Evolutionary conservation across 768 basidiomycete genomes (phyloP), one percentile per base, ranked within the genome.

Genomic region (Arthromyces matolae): DNA sequence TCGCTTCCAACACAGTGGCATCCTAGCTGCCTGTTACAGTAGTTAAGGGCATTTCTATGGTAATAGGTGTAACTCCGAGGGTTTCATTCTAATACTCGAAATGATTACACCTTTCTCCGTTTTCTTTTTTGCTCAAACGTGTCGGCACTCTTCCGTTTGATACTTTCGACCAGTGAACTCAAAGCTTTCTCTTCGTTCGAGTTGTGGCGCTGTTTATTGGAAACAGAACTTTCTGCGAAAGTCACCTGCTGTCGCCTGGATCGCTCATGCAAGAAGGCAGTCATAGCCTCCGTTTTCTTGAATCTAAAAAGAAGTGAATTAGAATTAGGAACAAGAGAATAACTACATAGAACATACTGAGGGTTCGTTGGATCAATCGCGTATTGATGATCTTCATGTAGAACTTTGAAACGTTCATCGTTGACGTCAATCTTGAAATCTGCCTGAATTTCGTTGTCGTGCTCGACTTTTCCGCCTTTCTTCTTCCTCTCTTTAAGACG

Each of bases 311-410:
- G 38, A 27, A 40, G 49, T 22, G 19, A 43, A 49, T 48, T 47
- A 49, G 43, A 22, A 27, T 8, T 27, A 27, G 12, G 28, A 47
- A 3, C 25, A 16, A 16, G 8, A 46, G 16, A n/a, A 10, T 19
- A 25, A 42, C 27, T 31, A 27, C 53, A n/a, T 36, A 24, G 8
- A 9, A 76, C 93, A 54, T 61, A 96, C 95, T 84, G 89, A 63
- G 95, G 93, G 68, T 97, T 89, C 44, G 81, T 89, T 16, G 96
- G 95, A 65, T 99, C 96, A 55, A 99, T 93, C 0, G 95, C 94
- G 55, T 90, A 98, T 25, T 84, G 79, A 58, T 90, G 83, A 60
- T 97, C 87, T 56, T 96, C 91, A 58, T 93, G 88, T 35, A 98
- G 61, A 18, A 79, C 84, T 61, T 81, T 81, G 76, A 98, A 98